These are phyloP conservation scores for Zelopaecilomyces penicillatus DNA, from an alignment of 2,329 filamentous ascomycete species.

Conservation along the genomic window DNA sequence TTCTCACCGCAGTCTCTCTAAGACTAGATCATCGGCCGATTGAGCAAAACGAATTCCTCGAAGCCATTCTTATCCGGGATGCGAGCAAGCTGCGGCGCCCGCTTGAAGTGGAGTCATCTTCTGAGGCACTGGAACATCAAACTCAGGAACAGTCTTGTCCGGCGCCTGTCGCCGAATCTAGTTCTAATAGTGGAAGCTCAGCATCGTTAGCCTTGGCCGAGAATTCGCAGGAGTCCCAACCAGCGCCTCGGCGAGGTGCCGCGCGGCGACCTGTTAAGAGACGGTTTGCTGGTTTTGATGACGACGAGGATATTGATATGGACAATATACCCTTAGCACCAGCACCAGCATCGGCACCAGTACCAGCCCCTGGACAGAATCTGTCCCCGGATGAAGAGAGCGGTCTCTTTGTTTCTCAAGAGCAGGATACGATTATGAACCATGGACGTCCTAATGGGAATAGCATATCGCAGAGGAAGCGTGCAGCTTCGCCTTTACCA, in stretches of 20 bases:
- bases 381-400: conserved; percentile 26
- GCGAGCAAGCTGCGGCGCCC: conserved; percentile 61
- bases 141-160: background rate
- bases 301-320: conserved; percentile 32
- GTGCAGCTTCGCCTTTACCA: conserved; percentile 32
- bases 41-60: conserved; percentile 84
- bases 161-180: conserved; percentile 4
- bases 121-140: conserved; percentile 14
- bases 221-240: conserved; percentile 15
- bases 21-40: conserved; percentile 74
- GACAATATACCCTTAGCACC: conserved; percentile 14
- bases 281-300: conserved; percentile 66
- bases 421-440: conserved; percentile 18
- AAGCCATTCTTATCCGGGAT: conserved; percentile 78
- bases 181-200: conserved; percentile 3
- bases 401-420: conserved; percentile 51
- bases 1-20: conserved; percentile 61
- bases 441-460: conserved; percentile 13
- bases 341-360: background rate
- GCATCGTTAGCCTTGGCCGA: conserved; percentile 9
- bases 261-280: conserved; percentile 35
- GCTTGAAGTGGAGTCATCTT: conserved; percentile 42
- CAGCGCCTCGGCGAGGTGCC: conserved; percentile 15
- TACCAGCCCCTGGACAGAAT: conserved; percentile 4
- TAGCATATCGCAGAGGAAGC: conserved; percentile 34